phyloP scores from a whole-genome alignment of 2,329 filamentous ascomycete genomes.

The Sporothrix pseudoabietina region DNA sequence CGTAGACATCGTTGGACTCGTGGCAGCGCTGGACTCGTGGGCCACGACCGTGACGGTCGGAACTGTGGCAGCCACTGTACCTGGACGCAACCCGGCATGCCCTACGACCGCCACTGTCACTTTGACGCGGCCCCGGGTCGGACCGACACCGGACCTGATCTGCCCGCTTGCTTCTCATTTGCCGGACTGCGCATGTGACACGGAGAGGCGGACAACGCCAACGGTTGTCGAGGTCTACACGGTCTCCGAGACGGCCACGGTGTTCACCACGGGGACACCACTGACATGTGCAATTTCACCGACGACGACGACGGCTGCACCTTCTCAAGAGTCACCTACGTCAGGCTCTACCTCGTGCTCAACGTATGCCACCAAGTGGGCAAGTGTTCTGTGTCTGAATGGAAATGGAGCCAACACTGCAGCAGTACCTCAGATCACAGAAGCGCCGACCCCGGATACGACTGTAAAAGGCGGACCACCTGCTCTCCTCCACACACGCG shows the following conservation, averaged over 20 bases:
- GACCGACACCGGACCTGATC: neutral
- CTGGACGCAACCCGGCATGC: slow-evolving; percentile 23
- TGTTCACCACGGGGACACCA: slow-evolving; percentile 44
- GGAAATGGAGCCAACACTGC: neutral
- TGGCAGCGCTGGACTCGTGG: too few relatives aligned
- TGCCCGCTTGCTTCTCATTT: neutral
- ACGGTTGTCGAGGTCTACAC: slow-evolving; percentile 48
- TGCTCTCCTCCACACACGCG: neutral
- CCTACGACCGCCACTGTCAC: slow-evolving; percentile 8
- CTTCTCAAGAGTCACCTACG: slow-evolving; percentile 29
- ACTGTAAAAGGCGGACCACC: neutral
- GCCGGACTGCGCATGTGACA: neutral
- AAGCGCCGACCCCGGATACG: neutral
- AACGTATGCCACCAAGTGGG: neutral
- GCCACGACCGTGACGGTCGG: neutral
- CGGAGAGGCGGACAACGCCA: slow-evolving; percentile 34
- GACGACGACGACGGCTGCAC: neutral
- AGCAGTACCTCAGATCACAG: neutral
- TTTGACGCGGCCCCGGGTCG: neutral
- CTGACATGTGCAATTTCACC: slow-evolving; percentile 39
- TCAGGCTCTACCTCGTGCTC: neutral
- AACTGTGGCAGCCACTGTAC: slow-evolving; percentile 10
- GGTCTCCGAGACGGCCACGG: slow-evolving; percentile 48
- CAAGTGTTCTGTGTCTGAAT: neutral
- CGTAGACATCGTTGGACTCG: too few relatives aligned